Percentiles rank a stretch among this genome's conserved stretches.
Evolutionary conservation across 1,139 yeast species (phyloP).

Genomic region (Pichia sp.): DNA sequence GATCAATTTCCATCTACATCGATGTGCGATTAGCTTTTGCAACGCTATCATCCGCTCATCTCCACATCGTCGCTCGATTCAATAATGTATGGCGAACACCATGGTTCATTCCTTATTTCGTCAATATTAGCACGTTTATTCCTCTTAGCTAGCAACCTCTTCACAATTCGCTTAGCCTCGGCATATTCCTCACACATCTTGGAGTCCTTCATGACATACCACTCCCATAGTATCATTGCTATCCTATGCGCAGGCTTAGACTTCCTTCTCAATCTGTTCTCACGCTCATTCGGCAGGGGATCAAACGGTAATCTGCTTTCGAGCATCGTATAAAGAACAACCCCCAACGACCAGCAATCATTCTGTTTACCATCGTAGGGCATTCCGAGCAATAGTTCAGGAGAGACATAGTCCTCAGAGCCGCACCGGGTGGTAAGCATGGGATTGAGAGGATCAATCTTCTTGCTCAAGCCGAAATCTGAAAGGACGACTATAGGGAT

Average conservation of each 20-base stretch:
- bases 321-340: conserved; percentile 72
- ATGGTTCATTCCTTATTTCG: conserved; percentile 26
- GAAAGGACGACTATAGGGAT: conserved; percentile 59
- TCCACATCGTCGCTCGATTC: not conserved
- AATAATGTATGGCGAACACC: conserved; percentile 21
- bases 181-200: conserved; percentile 20
- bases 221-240: conserved; percentile 89
- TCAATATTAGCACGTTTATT: conserved; percentile 45
- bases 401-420: conserved; percentile 92
- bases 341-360: conserved; percentile 95
- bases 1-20: not conserved
- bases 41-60: not conserved
- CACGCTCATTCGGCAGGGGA: conserved; percentile 44
- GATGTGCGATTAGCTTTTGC: no score
- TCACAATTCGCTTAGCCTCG: conserved; percentile 51
- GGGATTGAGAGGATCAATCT: conserved; percentile 55
- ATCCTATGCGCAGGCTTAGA: conserved; percentile 80
- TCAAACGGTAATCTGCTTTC: conserved; percentile 92
- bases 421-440: conserved; percentile 85
- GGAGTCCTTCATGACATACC: conserved; percentile 50
- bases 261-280: conserved; percentile 35
- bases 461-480: conserved; percentile 84
- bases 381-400: conserved; percentile 85
- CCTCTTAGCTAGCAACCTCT: conserved; percentile 49
- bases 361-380: conserved; percentile 86